Evolutionary conservation across 345 rosid genomes (phyloP), one percentile per base, ranked within the genome.

Genomic region (Angophora floribunda): DNA sequence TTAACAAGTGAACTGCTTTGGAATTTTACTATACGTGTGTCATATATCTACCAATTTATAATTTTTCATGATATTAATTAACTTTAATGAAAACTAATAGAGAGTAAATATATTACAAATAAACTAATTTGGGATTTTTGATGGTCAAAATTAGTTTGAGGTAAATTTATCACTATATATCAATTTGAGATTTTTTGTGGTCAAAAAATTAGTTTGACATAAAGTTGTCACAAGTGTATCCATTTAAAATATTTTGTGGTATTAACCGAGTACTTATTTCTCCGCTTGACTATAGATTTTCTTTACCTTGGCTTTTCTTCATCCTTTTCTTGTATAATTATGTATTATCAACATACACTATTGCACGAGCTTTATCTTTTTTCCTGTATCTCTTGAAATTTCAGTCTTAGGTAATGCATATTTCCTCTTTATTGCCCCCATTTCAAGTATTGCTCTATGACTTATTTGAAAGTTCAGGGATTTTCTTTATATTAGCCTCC

Each of bases 221-320:
- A 55, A 55, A 55, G 21, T 55, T 55, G 2, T 55, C 2, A 9
- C 6, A 55, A 8, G 22, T 55, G 11, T 0, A 55, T 0, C 9
- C 4, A 0, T 55, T 55, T 55, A 3, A 0, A 5, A 0, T 55
- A 21, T 55, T 55, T 55, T 1, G 2, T 55, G 22, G 0, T 55
- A 55, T 55, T 55, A 55, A 55, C 61, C 5, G 2, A 22, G 0
- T 21, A 55, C 61, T 55, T 22, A 55, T 55, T 55, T 55, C 12
- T 55, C 4, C 0, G 0, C 61, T 55, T 55, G 28, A 55, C 61
- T 22, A 55, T 55, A 55, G 61, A 55, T 55, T 55, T 55, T 55
- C 61, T 55, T 22, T 55, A 55, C 61, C 61, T 55, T 55, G 28
- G 28, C 8, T 55, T 55, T 55, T 55, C 2, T 55, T 55, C 13